Evolutionary conservation across 495 filamentous ascomycete species (phyloP), one percentile per base, ranked within the genome.

Genomic region (Aspergillus bridgeri): DNA sequence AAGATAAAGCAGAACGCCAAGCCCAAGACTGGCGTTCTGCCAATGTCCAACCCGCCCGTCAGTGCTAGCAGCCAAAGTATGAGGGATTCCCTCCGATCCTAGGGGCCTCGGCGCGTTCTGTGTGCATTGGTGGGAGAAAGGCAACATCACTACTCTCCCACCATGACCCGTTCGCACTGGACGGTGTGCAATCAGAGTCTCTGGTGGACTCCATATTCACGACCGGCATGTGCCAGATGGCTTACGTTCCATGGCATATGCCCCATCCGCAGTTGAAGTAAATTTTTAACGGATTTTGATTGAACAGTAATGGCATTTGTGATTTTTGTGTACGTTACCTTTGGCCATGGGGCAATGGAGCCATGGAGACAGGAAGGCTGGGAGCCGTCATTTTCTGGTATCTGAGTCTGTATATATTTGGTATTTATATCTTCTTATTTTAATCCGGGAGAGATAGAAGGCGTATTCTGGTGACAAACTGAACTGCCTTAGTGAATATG

Each of bases 61-160:
- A 96, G 91, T 71, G 91, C 93, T 22, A 96, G 92, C 78, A 89
- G 87, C 60, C 88, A 91, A 72, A 96, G 93, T 76, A 92, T 89
- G 82, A 82, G 90, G 63, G 93, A 98, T 70, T 89, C 82, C n/a
- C 77, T 89, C 60, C 85, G 84, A 59, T 81, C 79, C 57, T 83
- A 23, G 38, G 19, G 6, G 9, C 23, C 21, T 29, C 11, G 7
- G 33, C 33, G 13, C 33, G 13, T 9, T 1, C 9, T 50, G 44
- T 6, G 18, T 47, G 44, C 3, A 1, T 20, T 2, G 17, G 7
- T 8, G 44, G 21, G 11, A 3, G n/a, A 7, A 6, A 29, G 27
- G 11, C 44, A 6, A 19, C 6, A 3, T 20, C 9, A 3, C 17
- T 47, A 47, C 19, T 23, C 19, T 18, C 9, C 21, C 19, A 18